Evolutionary conservation across 139 green algal genomes (phyloP).

Genomic region (Helicosporidium sp.): DNA sequence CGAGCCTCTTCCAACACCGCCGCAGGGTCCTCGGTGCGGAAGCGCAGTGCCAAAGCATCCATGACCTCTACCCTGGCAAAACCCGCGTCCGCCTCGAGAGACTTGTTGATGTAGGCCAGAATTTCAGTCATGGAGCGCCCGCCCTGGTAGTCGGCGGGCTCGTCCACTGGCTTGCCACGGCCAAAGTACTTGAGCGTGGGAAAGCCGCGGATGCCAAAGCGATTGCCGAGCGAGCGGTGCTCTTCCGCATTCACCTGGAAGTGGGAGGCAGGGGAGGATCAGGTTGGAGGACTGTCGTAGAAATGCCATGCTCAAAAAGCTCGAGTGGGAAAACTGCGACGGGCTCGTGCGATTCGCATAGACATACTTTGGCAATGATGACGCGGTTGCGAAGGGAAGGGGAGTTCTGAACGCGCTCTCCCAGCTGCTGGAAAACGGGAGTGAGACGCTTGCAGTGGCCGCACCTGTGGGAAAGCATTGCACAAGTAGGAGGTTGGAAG

Average conservation of each 20-base stretch:
- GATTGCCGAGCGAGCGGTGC: slow-evolving; percentile 43
- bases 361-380: slow-evolving; percentile 55
- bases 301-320: too few species aligned
- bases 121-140: slow-evolving; percentile 39
- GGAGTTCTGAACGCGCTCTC: slow-evolving; percentile 26
- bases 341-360: too few species aligned
- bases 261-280: too few species aligned
- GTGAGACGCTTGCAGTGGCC: slow-evolving; percentile 46
- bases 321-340: too few species aligned
- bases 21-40: slow-evolving; percentile 2
- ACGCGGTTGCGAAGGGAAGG: slow-evolving; percentile 42
- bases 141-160: slow-evolving; percentile 27
- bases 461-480: slow-evolving; percentile 15
- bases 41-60: slow-evolving; percentile 10
- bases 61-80: slow-evolving; percentile 34
- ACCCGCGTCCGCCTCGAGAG: slow-evolving; percentile 40
- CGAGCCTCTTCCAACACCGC: slow-evolving; percentile 6
- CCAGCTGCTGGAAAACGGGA: slow-evolving; percentile 44
- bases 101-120: slow-evolving; percentile 44
- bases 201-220: slow-evolving; percentile 60
- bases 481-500: too few species aligned
- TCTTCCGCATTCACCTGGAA: slow-evolving; percentile 63
- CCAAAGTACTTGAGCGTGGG: slow-evolving; percentile 64
- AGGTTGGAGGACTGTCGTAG: too few species aligned
- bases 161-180: slow-evolving; percentile 33